These are phyloP conservation scores for Kwoniella shivajii DNA, from an alignment of 1,284 basidiomycete genomes.

Conservation along the genomic window DNA sequence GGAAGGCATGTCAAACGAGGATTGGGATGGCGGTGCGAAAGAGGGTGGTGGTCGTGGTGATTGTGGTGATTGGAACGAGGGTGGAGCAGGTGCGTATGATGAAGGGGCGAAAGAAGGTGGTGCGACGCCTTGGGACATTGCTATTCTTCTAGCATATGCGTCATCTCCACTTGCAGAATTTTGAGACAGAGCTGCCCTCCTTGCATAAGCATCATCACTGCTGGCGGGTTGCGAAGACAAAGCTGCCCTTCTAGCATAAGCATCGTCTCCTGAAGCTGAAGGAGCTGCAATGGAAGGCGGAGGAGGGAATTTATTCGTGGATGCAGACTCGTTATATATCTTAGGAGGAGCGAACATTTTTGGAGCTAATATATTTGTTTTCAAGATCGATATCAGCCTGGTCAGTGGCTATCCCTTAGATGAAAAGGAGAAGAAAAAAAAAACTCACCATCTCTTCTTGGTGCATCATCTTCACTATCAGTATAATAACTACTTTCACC, in stretches of 20 bases:
- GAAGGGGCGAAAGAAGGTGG: constrained; percentile 8
- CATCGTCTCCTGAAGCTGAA: constrained; percentile 25
- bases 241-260: constrained; percentile 38
- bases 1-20: too few relatives aligned
- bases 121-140: constrained; percentile 24
- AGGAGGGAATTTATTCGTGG: constrained; percentile 9
- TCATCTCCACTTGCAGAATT: constrained; percentile 36
- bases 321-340: constrained; percentile 28
- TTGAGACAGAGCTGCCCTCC: constrained; percentile 33
- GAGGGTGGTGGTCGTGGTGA: constrained; percentile 3
- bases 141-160: constrained; percentile 44
- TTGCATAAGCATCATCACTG: constrained; percentile 37
- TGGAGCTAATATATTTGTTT: too few relatives aligned
- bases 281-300: constrained; percentile 6
- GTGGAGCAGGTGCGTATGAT: not conserved
- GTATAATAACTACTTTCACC: constrained; percentile 47
- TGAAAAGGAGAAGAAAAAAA: not conserved
- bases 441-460: constrained; percentile 48
- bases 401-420: not conserved
- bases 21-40: constrained; percentile 9
- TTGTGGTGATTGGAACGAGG: constrained; percentile 6
- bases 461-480: constrained; percentile 49
- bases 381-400: not conserved
- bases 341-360: constrained; percentile 51
- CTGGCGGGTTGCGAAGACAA: constrained; percentile 26